These are phyloP conservation scores for Diaporthe capsici DNA, from an alignment of 2,329 filamentous ascomycete genomes.

Conservation along the genomic window DNA sequence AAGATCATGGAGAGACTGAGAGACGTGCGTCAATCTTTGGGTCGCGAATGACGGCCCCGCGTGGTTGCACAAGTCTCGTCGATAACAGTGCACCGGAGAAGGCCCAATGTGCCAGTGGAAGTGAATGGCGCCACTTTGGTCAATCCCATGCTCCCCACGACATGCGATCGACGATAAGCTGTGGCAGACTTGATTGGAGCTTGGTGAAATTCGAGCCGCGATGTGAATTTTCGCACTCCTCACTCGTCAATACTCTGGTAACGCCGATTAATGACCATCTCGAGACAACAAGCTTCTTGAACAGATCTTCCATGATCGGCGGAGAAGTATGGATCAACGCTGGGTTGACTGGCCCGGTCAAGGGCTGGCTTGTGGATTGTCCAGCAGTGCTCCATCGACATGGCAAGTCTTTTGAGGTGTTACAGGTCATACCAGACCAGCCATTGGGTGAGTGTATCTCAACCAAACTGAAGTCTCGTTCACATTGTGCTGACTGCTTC, in stretches of 20 bases:
- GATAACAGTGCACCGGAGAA: not conserved
- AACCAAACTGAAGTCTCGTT: accelerated
- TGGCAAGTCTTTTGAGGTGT: not conserved
- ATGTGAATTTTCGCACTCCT: not conserved
- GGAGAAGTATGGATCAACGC: not conserved
- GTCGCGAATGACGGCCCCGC: not conserved
- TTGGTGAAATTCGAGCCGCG: not conserved
- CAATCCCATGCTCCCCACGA: not conserved
- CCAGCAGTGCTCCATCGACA: not conserved
- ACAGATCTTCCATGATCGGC: not conserved
- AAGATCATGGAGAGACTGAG: not conserved
- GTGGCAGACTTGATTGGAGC: not conserved
- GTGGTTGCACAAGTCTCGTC: not conserved
- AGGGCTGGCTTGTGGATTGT: not conserved
- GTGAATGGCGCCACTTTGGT: not conserved
- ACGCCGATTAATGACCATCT: not conserved
- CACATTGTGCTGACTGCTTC: not conserved
- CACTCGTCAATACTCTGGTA: not conserved
- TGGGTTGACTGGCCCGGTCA: not conserved
- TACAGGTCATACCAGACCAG: not conserved
- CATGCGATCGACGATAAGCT: not conserved
- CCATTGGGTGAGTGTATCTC: not conserved
- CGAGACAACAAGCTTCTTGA: not conserved
- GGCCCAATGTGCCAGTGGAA: not conserved
- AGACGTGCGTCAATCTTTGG: not conserved